Evolutionary conservation across 2,329 filamentous ascomycete genomes (phyloP).

Genomic region (Aureobasidium subglaciale): DNA sequence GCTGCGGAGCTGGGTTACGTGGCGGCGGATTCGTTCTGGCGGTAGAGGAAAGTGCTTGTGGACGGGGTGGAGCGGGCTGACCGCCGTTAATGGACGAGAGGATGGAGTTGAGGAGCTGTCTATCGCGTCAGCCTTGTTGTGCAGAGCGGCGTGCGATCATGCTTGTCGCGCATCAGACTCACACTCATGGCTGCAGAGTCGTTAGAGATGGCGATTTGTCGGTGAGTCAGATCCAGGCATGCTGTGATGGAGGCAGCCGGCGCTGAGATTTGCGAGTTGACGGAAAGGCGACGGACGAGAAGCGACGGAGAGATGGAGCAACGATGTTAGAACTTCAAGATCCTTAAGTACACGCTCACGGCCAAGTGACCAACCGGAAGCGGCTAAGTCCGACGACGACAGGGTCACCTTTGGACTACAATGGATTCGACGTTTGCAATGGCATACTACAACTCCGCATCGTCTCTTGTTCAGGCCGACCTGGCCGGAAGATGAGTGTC

Average conservation of each 20-base stretch:
- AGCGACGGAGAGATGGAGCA: background rate
- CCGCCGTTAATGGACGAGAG: conserved; percentile 43
- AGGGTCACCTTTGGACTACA: no score
- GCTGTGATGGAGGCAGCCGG: background rate
- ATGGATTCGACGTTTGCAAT: no score
- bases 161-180: background rate
- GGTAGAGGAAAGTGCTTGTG: background rate
- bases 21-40: conserved; percentile 14
- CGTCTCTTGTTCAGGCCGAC: no score
- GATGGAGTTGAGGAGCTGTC: conserved; percentile 45
- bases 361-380: background rate
- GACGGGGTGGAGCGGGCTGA: conserved; percentile 15
- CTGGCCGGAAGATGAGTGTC: no score
- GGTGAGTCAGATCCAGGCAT: conserved; percentile 5
- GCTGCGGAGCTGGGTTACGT: conserved; percentile 19
- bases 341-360: background rate
- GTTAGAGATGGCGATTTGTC: conserved; percentile 1
- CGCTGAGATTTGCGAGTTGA: background rate
- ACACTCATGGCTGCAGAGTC: conserved; percentile 18
- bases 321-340: background rate
- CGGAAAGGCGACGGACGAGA: background rate
- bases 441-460: no score
- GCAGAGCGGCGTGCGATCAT: background rate
- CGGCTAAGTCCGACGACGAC: no score
- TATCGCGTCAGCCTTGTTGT: conserved; percentile 1